Evolutionary conservation across 768 basidiomycete genomes (phyloP).

Genomic region (Leccinum subgranulosum): DNA sequence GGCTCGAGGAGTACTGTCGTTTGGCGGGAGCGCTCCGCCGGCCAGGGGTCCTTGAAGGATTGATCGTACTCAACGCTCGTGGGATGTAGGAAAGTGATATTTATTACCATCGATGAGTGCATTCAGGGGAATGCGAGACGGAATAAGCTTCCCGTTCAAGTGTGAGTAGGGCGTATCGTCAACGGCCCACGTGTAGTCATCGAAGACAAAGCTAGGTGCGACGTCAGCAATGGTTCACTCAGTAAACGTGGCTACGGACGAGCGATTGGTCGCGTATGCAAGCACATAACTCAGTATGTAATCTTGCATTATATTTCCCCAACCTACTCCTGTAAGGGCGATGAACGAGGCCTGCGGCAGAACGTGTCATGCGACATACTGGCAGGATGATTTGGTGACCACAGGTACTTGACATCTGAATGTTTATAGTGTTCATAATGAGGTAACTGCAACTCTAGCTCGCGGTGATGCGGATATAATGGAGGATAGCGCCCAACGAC

Average conservation of each 20-base stretch:
- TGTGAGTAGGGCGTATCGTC: slow-evolving; percentile 34
- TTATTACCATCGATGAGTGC: slow-evolving; percentile 34
- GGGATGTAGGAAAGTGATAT: not conserved
- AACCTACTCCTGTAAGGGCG: slow-evolving; percentile 29
- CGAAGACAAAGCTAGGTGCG: slow-evolving; percentile 35
- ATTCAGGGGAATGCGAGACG: slow-evolving; percentile 37
- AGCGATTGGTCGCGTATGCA: slow-evolving; percentile 31
- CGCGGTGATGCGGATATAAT: slow-evolving; percentile 36
- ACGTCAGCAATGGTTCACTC: not conserved
- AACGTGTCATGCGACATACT: not conserved
- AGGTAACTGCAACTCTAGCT: slow-evolving; percentile 37
- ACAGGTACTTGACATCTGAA: slow-evolving; percentile 38
- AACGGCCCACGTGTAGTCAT: slow-evolving; percentile 40
- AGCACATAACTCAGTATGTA: slow-evolving; percentile 33
- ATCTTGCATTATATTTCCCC: slow-evolving; percentile 40
- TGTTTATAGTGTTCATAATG: slow-evolving; percentile 38
- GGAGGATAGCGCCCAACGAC: slow-evolving; percentile 34
- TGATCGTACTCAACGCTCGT: not conserved
- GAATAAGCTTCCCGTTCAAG: slow-evolving; percentile 33
- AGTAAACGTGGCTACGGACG: slow-evolving; percentile 22
- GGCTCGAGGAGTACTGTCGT: slow-evolving; percentile 29
- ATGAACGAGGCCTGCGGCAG: not conserved
- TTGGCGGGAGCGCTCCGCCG: slow-evolving; percentile 34
- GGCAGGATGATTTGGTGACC: slow-evolving; percentile 43
- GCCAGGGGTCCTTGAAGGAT: slow-evolving; percentile 34